These are phyloP conservation scores for Clonostachys chloroleuca DNA, from an alignment of 2,329 filamentous ascomycete species.

Conservation along the genomic window DNA sequence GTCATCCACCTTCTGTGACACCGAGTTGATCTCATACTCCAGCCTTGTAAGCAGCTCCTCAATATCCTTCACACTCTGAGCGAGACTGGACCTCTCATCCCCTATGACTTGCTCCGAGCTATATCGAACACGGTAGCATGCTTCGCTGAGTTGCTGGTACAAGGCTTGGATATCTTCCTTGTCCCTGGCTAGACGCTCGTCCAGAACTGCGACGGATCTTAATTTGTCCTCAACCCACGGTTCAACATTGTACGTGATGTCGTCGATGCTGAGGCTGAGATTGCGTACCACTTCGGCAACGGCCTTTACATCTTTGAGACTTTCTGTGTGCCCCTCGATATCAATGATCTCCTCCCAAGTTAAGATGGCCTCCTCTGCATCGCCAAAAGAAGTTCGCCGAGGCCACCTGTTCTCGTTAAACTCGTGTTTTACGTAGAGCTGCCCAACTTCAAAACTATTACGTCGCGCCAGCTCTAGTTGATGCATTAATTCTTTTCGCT, in stretches of 20 bases:
- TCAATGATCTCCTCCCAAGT: slow-evolving; percentile 56
- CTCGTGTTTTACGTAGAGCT: slow-evolving; percentile 16
- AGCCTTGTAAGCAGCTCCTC: slow-evolving; percentile 79
- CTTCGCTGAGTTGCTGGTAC: slow-evolving; percentile 67
- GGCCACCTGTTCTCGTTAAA: slow-evolving; percentile 61
- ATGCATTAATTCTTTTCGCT: slow-evolving; percentile 35
- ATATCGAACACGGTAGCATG: slow-evolving; percentile 63
- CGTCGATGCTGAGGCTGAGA: slow-evolving; percentile 47
- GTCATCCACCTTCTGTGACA: slow-evolving; percentile 79
- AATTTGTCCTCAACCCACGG: slow-evolving; percentile 61
- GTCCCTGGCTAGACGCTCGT: slow-evolving; percentile 58
- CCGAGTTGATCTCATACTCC: slow-evolving; percentile 82
- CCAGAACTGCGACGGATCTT: slow-evolving; percentile 49
- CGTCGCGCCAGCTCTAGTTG: slow-evolving; percentile 56
- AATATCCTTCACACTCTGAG: slow-evolving; percentile 71
- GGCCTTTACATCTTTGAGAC: slow-evolving; percentile 18
- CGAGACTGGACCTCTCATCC: slow-evolving; percentile 63
- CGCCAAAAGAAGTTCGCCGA: slow-evolving; percentile 69
- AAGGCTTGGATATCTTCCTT: slow-evolving; percentile 61
- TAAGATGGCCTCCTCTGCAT: slow-evolving; percentile 70
- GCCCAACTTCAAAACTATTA: slow-evolving; percentile 44
- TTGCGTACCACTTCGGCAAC: slow-evolving; percentile 49
- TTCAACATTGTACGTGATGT: slow-evolving; percentile 46
- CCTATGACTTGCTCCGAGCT: slow-evolving; percentile 64
- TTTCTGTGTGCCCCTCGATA: slow-evolving; percentile 22